These are phyloP conservation scores for Danielia oregonensis DNA, from an alignment of 805 yeast species.

Conservation along the genomic window DNA sequence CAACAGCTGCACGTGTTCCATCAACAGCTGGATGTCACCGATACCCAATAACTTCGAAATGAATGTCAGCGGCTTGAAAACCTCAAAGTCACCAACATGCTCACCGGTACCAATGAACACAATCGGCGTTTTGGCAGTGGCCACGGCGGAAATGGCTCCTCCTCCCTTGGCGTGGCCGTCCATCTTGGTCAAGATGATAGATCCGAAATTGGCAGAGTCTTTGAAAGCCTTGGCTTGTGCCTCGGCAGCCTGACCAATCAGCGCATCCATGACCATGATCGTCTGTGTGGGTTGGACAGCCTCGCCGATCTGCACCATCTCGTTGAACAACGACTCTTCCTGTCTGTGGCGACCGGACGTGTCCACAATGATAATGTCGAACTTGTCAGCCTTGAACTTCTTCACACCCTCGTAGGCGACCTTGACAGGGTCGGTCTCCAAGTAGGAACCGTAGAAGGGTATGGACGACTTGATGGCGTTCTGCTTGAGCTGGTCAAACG, in stretches of 20 bases:
- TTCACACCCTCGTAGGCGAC: constrained; percentile 91
- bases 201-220: constrained; percentile 89
- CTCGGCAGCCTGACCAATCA: constrained; percentile 98
- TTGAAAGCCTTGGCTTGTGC: constrained; percentile 91
- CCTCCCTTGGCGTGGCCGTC: constrained; percentile 99
- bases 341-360: constrained; percentile 98
- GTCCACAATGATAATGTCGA: constrained; percentile 92
- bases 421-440: constrained; percentile 92
- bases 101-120: constrained; percentile 98
- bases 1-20: constrained; percentile 89
- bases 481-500: constrained; percentile 96
- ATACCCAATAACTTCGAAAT: constrained; percentile 91
- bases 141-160: constrained; percentile 98
- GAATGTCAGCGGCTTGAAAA: constrained; percentile 84
- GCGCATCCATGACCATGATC: constrained; percentile 94
- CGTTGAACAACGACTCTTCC: constrained; percentile 85
- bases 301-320: constrained; percentile 89
- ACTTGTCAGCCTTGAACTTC: constrained; percentile 84
- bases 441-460: constrained; percentile 92
- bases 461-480: constrained; percentile 93
- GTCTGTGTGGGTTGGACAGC: constrained; percentile 94
- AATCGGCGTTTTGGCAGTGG: constrained; percentile 93
- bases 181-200: constrained; percentile 91
- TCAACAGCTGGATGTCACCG: constrained; percentile 89
- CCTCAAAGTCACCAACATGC: constrained; percentile 88